Percentiles rank a stretch among this genome's conserved stretches.
phyloP scores from a whole-genome alignment of 192 early-diverging fungal species.

The Obelidium mucronatum region DNA sequence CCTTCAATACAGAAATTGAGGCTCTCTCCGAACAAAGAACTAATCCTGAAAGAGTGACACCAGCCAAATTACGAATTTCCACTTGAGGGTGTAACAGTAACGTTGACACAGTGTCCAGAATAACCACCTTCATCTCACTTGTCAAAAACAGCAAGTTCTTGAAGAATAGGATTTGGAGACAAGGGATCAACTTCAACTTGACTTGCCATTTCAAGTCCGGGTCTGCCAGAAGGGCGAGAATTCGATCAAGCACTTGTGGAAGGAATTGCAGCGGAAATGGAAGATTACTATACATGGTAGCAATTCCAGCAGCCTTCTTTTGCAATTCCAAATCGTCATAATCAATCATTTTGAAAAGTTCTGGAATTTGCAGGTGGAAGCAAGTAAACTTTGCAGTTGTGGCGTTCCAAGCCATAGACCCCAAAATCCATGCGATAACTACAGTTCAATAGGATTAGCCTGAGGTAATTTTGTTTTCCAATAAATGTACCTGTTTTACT shows the following conservation, averaged over 20 bases:
- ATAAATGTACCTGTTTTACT: slow-evolving; percentile 71
- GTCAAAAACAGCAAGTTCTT: slow-evolving; percentile 78
- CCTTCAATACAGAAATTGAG: slow-evolving; percentile 63
- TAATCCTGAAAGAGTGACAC: slow-evolving; percentile 77
- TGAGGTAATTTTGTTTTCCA: not conserved
- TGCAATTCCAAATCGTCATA: slow-evolving; percentile 78
- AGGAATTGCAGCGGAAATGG: slow-evolving; percentile 63
- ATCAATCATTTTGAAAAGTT: slow-evolving; percentile 75
- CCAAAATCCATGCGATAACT: slow-evolving; percentile 75
- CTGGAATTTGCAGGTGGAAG: slow-evolving; percentile 49
- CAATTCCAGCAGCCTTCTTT: slow-evolving; percentile 56
- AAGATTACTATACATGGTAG: slow-evolving; percentile 58
- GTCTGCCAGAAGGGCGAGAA: slow-evolving; percentile 56
- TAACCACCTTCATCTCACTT: slow-evolving; percentile 56
- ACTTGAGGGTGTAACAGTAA: slow-evolving; percentile 87
- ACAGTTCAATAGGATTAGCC: not conserved
- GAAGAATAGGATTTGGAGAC: slow-evolving; percentile 89
- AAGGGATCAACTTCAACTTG: slow-evolving; percentile 77
- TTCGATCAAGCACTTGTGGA: slow-evolving; percentile 57
- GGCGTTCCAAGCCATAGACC: slow-evolving; percentile 59
- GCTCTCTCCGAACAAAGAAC: slow-evolving; percentile 78
- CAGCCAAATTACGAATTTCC: slow-evolving; percentile 82
- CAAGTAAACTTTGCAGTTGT: slow-evolving; percentile 66
- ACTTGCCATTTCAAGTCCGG: slow-evolving; percentile 73
- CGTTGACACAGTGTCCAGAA: slow-evolving; percentile 73